phyloP scores from a whole-genome alignment of 2,329 filamentous ascomycete species.

The Chrysoporthe deuterocubensis region DNA sequence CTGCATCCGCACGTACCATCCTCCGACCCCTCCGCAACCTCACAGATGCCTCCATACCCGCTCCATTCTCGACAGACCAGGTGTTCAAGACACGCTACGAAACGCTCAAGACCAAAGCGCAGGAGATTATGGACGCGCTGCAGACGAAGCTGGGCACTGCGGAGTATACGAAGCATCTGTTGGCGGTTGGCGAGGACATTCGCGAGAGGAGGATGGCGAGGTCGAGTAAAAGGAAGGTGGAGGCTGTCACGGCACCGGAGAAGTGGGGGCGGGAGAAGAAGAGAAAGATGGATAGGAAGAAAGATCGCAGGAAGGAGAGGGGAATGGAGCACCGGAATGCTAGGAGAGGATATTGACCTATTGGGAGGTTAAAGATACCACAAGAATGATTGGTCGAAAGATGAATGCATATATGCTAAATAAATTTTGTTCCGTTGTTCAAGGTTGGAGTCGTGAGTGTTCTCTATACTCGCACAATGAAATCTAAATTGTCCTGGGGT shows the following conservation, averaged over 20 bases:
- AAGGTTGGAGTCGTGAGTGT: not conserved
- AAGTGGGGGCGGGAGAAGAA: conserved; percentile 77
- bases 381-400: not conserved
- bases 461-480: conserved; percentile 27
- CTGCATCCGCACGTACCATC: conserved; percentile 64
- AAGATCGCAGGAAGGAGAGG: conserved; percentile 78
- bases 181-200: conserved; percentile 75
- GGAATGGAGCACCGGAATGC: conserved; percentile 72
- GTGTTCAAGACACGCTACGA: conserved; percentile 72
- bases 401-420: not conserved
- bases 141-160: conserved; percentile 84
- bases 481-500: conserved; percentile 11
- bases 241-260: conserved; percentile 82
- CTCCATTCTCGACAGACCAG: conserved; percentile 73
- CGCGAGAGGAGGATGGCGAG: conserved; percentile 73
- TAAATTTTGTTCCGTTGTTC: not conserved
- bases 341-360: conserved; percentile 69
- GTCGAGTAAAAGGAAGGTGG: conserved; percentile 84
- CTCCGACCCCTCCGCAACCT: conserved; percentile 74
- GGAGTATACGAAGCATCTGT: conserved; percentile 75
- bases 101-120: conserved; percentile 70
- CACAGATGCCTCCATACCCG: conserved; percentile 76
- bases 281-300: conserved; percentile 83
- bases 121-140: conserved; percentile 78
- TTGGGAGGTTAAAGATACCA: conserved; percentile 27